Base-by-base conservation (phyloP, 2,329 filamentous ascomycete genomes). In the Mariannaea elegans region DNA sequence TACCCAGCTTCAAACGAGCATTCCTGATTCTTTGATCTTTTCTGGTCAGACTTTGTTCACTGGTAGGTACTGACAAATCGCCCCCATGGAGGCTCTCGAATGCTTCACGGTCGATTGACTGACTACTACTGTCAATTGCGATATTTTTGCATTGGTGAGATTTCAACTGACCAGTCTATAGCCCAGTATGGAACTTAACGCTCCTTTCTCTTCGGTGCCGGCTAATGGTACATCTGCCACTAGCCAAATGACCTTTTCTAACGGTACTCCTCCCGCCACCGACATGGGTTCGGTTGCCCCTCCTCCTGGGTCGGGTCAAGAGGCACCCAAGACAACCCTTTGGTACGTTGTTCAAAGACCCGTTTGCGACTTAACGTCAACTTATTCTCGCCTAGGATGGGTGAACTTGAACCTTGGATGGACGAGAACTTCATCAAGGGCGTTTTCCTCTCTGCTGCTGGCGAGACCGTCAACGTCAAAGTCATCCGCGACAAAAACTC, bases 401-500 rank as follows among this genome's bases (percentile, higher is more conserved):
- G 95, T 69, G 95, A 99, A 78, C 90, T 99, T 65, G 94, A 98
- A 79, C 92, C 93, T 24, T 99, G 95, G 95, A 98, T 99, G 81
- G 95, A 99, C 72, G 95, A 99, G 82, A 96, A 94, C 80, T 99
- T 98, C 78, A 92, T 99, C 74, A 94, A 96, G 80, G 95, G 91
- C 70, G 88, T 98, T 44, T 98, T 93, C 86, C 75, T 82, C 65
- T 97, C 93, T 73, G 89, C 94, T 71, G 91, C 97, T 81, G 93
- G 91, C 69, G 95, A 98, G 80, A 89, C 89, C 65, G 95, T 99
- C 72, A 97, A 97, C 72, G 95, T 99, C 71, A 99, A 99, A 87
- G 97, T 99, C 86, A 99, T 99, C 73, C 92, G 95, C 67, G 95
- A 99, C 82, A 97, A 97, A 80, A 97, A 97, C 79, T 97, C 94